These are phyloP conservation scores for Rhytidiadelphus loreus DNA, from an alignment of 225 moss, liverwort and hornwort species.

Conservation along the genomic window DNA sequence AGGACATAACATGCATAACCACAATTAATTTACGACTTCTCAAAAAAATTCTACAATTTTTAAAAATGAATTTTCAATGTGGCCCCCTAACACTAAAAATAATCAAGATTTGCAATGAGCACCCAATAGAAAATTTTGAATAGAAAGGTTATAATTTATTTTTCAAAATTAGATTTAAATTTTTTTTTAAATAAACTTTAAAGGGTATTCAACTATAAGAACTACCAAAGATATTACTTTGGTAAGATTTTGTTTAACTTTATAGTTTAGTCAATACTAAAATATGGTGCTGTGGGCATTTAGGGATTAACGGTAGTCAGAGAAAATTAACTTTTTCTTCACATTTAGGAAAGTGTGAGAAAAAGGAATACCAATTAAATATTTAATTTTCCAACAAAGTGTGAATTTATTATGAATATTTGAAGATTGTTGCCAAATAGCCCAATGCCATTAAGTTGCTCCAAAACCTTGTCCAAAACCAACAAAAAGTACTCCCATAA, in stretches of 20 bases:
- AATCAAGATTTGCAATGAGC: not conserved
- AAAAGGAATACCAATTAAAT: not conserved
- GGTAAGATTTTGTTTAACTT: not conserved
- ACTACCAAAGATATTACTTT: not conserved
- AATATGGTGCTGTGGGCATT: not conserved
- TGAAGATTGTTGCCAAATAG: not conserved
- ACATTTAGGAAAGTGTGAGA: not conserved
- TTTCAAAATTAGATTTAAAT: too few relatives aligned
- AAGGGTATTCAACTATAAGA: not conserved
- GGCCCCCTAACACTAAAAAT: not conserved
- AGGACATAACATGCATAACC: not conserved
- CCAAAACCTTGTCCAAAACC: not conserved
- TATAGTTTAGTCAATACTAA: accelerated
- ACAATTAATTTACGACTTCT: not conserved
- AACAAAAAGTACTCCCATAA: not conserved
- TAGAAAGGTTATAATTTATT: not conserved
- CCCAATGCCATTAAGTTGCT: not conserved
- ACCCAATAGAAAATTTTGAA: not conserved
- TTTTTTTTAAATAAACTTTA: not conserved
- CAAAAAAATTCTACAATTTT: not conserved
- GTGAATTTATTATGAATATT: not conserved
- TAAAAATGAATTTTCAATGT: not conserved
- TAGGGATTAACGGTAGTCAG: not conserved
- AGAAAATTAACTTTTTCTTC: not conserved
- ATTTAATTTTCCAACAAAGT: not conserved